Conservation (phyloP, 139 green algal genomes). For the Picochlorum sp. region DNA sequence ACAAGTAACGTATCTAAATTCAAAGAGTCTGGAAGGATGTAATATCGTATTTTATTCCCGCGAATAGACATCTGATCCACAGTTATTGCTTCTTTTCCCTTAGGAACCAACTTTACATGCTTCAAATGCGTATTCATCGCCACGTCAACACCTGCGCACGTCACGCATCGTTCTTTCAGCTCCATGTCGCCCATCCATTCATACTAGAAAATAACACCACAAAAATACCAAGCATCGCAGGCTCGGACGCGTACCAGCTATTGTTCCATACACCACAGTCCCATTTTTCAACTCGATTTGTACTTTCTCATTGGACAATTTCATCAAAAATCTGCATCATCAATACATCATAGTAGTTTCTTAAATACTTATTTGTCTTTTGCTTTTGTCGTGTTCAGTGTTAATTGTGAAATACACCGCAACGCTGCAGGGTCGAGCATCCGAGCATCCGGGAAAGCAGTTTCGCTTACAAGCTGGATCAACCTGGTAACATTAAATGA, state of each 20-base stretch:
- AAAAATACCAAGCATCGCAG: background rate
- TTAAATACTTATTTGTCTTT: no score
- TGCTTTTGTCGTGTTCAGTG: no score
- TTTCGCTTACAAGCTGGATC: no score
- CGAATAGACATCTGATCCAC: constrained; percentile 70
- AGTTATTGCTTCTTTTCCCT: constrained; percentile 75
- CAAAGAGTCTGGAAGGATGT: constrained; percentile 93
- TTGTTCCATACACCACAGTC: constrained; percentile 86
- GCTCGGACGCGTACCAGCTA: constrained; percentile 55
- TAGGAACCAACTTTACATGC: constrained; percentile 87
- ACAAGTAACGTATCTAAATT: constrained; percentile 98
- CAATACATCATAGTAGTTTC: no score
- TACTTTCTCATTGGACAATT: constrained; percentile 94
- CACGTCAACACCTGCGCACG: constrained; percentile 88
- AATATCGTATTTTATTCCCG: constrained; percentile 75
- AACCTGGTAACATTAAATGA: no score
- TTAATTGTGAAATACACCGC: no score
- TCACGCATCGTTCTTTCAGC: no score
- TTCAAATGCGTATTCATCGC: constrained; percentile 99
- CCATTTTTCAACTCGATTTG: constrained; percentile 99
- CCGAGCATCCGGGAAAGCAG: no score
- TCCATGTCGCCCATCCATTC: background rate
- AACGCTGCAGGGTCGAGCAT: no score
- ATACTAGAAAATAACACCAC: background rate
- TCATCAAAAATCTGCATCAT: constrained; percentile 91